phyloP scores from a whole-genome alignment of 768 basidiomycete genomes.

The Dioszegia aurantiaca region DNA sequence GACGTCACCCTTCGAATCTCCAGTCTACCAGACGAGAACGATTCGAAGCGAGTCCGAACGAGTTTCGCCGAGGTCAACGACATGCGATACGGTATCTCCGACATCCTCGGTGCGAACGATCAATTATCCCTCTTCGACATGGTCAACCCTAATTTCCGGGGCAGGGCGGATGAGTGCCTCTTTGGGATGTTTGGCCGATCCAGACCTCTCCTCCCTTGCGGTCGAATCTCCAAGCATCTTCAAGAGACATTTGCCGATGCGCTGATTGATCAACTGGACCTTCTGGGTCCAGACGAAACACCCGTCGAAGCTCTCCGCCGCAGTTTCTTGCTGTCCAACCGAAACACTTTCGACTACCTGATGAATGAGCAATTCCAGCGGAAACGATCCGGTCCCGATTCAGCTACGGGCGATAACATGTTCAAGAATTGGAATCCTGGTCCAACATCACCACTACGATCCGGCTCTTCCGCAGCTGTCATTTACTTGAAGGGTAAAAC shows the following conservation, averaged over 20 bases:
- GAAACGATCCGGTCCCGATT: slow-evolving; percentile 71
- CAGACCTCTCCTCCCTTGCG: slow-evolving; percentile 55
- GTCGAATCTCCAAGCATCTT: slow-evolving; percentile 71
- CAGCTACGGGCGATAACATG: slow-evolving; percentile 43
- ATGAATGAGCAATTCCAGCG: slow-evolving; percentile 53
- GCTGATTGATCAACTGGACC: slow-evolving; percentile 62
- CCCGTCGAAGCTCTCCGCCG: slow-evolving; percentile 76
- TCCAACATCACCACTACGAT: slow-evolving; percentile 57
- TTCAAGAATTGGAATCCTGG: slow-evolving; percentile 31
- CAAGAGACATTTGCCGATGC: slow-evolving; percentile 72
- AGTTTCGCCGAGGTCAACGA: slow-evolving; percentile 81
- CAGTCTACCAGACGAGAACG: slow-evolving; percentile 59
- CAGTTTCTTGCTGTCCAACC: slow-evolving; percentile 83
- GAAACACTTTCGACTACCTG: slow-evolving; percentile 66
- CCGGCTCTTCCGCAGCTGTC: slow-evolving; percentile 80
- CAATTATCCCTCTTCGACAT: slow-evolving; percentile 86
- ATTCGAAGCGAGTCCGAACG: slow-evolving; percentile 86
- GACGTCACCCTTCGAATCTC: slow-evolving; percentile 73
- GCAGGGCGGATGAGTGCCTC: slow-evolving; percentile 72
- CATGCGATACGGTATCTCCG: slow-evolving; percentile 95
- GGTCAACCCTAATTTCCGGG: slow-evolving; percentile 80
- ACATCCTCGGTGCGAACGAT: slow-evolving; percentile 74
- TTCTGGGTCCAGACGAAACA: slow-evolving; percentile 58
- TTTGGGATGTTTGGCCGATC: slow-evolving; percentile 94
- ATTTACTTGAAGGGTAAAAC: slow-evolving; percentile 76